These are phyloP conservation scores for Lumnitzera racemosa DNA, from an alignment of 345 rosid genomes.

Conservation along the genomic window DNA sequence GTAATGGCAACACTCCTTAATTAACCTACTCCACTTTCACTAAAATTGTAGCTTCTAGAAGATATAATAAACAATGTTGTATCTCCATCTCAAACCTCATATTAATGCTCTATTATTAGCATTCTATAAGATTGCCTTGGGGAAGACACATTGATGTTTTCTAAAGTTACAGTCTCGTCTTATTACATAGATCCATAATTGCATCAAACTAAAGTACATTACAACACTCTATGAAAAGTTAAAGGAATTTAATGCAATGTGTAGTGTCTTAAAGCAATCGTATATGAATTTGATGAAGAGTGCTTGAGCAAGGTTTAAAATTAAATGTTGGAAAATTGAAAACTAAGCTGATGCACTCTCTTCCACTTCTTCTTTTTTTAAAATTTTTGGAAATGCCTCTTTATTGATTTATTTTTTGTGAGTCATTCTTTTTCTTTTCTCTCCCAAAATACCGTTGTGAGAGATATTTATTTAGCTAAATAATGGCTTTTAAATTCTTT, in stretches of 20 bases:
- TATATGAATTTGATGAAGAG: slow-evolving; percentile 33
- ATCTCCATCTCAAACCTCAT: slow-evolving; percentile 27
- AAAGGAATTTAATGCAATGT: slow-evolving; percentile 7
- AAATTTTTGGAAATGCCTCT: too few relatives aligned
- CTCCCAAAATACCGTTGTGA: too few relatives aligned
- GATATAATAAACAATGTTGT: slow-evolving; percentile 44
- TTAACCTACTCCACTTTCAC: slow-evolving; percentile 86
- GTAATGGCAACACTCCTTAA: slow-evolving; percentile 1
- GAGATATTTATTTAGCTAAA: too few relatives aligned
- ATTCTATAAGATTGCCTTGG: slow-evolving; percentile 56
- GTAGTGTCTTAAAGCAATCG: slow-evolving; percentile 25
- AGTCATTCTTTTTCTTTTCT: too few relatives aligned
- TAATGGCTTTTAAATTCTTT: too few relatives aligned
- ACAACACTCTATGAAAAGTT: slow-evolving; percentile 64
- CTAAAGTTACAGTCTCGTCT: slow-evolving; percentile 39
- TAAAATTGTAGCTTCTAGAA: slow-evolving; percentile 62
- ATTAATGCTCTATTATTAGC: slow-evolving; percentile 54
- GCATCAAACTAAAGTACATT: slow-evolving; percentile 60
- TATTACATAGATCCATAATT: slow-evolving; percentile 47
- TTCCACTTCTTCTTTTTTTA: background rate
- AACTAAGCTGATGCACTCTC: slow-evolving; percentile 34
- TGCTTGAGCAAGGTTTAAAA: slow-evolving; percentile 29
- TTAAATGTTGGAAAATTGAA: slow-evolving; percentile 48
- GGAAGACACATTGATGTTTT: slow-evolving; percentile 54
- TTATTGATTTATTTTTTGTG: too few relatives aligned